A percentile compares a stretch with the other conserved stretches of the same genome.
phyloP scores from a whole-genome alignment of 441 rosid genomes.

The Erysimum cheiri region DNA sequence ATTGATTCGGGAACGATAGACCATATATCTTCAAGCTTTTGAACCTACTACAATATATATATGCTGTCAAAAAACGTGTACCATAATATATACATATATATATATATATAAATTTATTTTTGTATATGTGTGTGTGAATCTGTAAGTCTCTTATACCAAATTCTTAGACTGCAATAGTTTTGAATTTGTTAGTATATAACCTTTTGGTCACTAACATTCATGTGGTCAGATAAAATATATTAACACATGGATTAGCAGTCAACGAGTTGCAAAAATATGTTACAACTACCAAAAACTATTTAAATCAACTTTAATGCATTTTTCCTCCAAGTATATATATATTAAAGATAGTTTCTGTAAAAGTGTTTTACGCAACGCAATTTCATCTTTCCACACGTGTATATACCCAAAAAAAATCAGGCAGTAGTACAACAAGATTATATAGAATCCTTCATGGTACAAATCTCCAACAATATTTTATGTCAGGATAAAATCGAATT shows the following conservation, averaged over 20 bases:
- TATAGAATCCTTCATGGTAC: not conserved
- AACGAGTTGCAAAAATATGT: slow-evolving; percentile 8
- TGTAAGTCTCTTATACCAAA: not conserved
- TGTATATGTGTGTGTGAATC: not conserved
- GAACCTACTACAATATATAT: no score
- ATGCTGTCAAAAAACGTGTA: no score
- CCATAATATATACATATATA: no score
- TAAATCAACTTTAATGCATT: not conserved
- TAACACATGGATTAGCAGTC: slow-evolving; percentile 11
- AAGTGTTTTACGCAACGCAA: not conserved
- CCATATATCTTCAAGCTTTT: no score
- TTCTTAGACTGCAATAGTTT: not conserved
- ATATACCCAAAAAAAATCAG: not conserved
- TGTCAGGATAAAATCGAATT: not conserved
- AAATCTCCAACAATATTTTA: no score
- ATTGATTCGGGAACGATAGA: no score
- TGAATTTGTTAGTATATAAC: not conserved
- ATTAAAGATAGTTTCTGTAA: not conserved
- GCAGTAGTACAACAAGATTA: not conserved
- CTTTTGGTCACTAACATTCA: not conserved
- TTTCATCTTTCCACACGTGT: not conserved
- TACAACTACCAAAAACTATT: not conserved
- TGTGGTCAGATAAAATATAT: slow-evolving; percentile 6
- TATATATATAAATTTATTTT: not conserved
- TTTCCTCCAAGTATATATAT: not conserved